Conservation (phyloP, 345 rosid genomes). For the Salix brachista region DNA sequence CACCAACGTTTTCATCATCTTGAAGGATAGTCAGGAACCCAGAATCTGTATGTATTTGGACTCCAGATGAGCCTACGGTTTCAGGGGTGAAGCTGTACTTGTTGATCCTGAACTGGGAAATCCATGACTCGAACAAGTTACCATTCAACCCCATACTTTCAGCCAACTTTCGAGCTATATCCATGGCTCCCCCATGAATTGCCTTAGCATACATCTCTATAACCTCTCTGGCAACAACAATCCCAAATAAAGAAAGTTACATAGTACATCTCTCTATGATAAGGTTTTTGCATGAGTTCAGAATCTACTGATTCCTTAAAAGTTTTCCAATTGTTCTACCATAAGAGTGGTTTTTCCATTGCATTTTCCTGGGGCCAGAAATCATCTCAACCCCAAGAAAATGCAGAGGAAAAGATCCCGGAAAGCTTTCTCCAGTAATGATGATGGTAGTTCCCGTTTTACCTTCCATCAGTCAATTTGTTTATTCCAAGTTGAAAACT, state of each 20-base stretch:
- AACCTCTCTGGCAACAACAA: constrained; percentile 42
- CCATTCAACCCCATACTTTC: constrained; percentile 46
- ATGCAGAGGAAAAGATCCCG: neutral
- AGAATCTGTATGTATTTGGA: constrained; percentile 73
- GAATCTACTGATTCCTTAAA: neutral
- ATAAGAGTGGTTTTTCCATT: neutral
- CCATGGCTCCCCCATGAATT: constrained; percentile 43
- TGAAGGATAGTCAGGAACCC: constrained; percentile 74
- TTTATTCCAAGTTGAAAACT: neutral
- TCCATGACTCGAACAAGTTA: constrained; percentile 54
- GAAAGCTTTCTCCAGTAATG: neutral
- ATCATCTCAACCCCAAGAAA: too few relatives aligned
- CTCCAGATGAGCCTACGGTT: constrained; percentile 59
- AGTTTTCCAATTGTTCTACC: neutral
- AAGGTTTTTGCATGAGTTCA: neutral
- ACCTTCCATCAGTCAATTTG: neutral
- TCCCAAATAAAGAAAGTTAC: neutral
- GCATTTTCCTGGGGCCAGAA: too few relatives aligned
- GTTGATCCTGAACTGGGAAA: constrained; percentile 80
- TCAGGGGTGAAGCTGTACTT: constrained; percentile 68
- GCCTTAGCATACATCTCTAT: constrained; percentile 58
- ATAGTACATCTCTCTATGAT: neutral
- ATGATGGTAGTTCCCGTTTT: neutral
- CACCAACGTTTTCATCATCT: constrained; percentile 70
- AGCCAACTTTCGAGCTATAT: constrained; percentile 50